A percentile compares a stretch with the other conserved stretches of the same genome.
phyloP scores from a whole-genome alignment of 2,329 filamentous ascomycete genomes.

The Teratosphaeria destructans region DNA sequence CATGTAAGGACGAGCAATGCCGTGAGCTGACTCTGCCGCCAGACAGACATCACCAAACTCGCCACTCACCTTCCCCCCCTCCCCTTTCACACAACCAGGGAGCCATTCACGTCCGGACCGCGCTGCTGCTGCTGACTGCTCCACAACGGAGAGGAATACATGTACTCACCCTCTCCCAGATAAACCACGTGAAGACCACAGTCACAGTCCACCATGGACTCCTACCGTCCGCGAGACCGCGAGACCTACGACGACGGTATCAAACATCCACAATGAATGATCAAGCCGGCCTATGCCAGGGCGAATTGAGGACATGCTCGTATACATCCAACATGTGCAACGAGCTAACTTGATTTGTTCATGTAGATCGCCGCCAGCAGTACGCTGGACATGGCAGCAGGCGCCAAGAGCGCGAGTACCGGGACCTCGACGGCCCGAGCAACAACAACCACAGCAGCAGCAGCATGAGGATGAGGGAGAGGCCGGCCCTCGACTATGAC shows the following conservation, averaged over 20 bases:
- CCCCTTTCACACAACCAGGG: not conserved
- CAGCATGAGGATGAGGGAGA: not conserved
- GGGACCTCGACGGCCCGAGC: slow-evolving; percentile 4
- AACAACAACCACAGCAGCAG: not conserved
- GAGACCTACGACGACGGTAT: not conserved
- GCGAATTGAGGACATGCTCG: not conserved
- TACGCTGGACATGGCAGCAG: not conserved
- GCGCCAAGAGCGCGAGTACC: slow-evolving; percentile 1
- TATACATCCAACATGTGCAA: slow-evolving; percentile 7
- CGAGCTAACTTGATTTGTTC: slow-evolving; percentile 5
- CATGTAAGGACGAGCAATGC: not conserved
- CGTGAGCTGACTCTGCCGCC: not conserved
- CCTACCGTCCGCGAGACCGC: slow-evolving; percentile 6
- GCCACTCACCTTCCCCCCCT: not conserved
- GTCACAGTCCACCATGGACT: slow-evolving; percentile 5
- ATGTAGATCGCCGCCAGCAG: slow-evolving; percentile 4
- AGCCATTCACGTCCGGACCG: not conserved
- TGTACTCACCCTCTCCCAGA: not conserved
- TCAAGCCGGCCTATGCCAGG: not conserved
- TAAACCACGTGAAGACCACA: not conserved
- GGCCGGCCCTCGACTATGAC: not conserved
- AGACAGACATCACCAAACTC: not conserved
- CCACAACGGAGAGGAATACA: not conserved
- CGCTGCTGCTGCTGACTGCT: not conserved
- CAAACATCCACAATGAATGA: not conserved